phyloP scores from a whole-genome alignment of 192 early-diverging fungal genomes.

The Entomortierella beljakovae region DNA sequence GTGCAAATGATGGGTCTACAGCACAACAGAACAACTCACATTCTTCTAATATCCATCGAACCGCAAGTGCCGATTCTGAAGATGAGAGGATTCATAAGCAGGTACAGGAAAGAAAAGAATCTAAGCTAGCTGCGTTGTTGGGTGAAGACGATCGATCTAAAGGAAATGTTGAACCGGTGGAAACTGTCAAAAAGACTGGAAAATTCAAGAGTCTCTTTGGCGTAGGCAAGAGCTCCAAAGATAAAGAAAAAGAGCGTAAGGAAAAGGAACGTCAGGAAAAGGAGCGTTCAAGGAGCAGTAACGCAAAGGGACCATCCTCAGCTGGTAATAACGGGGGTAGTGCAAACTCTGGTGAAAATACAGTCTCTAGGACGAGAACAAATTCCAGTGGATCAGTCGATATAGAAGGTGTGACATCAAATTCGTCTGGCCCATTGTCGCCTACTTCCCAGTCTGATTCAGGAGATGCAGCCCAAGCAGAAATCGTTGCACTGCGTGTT shows the following conservation, averaged over 20 bases:
- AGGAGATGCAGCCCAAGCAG: slow-evolving; percentile 31
- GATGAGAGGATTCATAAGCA: slow-evolving; percentile 24
- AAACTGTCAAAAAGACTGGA: slow-evolving; percentile 34
- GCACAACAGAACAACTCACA: slow-evolving; percentile 6
- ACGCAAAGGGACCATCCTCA: not conserved
- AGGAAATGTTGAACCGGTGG: slow-evolving; percentile 6
- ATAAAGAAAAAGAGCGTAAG: slow-evolving; percentile 46
- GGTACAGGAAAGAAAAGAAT: slow-evolving; percentile 17
- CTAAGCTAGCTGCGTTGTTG: slow-evolving; percentile 35
- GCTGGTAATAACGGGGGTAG: slow-evolving; percentile 1
- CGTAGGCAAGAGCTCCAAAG: slow-evolving; percentile 49
- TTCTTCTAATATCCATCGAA: not conserved
- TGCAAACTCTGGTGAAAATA: not conserved
- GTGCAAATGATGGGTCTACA: not conserved
- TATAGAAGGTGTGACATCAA: not conserved
- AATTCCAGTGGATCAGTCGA: slow-evolving; percentile 35
- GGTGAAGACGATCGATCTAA: slow-evolving; percentile 10
- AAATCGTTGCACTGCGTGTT: slow-evolving; percentile 62
- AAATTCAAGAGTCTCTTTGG: slow-evolving; percentile 54
- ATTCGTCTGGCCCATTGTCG: slow-evolving; percentile 9
- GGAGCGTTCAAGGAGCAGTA: slow-evolving; percentile 11
- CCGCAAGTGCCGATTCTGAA: slow-evolving; percentile 12
- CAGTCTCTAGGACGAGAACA: slow-evolving; percentile 4
- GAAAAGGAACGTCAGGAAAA: slow-evolving; percentile 43
- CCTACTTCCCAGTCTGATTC: slow-evolving; percentile 23